Conservation (phyloP, 2,329 filamentous ascomycete species). For the Aspergillus nomiae region DNA sequence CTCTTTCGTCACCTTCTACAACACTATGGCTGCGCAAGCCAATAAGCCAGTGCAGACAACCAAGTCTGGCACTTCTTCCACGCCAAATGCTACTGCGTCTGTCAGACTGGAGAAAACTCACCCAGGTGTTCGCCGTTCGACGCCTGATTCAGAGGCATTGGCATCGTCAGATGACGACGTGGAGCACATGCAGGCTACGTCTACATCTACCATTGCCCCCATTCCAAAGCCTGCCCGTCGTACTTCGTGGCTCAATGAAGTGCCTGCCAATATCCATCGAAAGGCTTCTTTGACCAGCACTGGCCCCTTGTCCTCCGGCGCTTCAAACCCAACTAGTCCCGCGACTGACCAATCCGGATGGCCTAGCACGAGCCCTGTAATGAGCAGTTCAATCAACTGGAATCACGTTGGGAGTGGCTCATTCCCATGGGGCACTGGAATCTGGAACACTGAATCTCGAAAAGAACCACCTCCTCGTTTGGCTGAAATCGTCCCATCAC, state of each 20-base stretch:
- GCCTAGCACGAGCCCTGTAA: constrained; percentile 39
- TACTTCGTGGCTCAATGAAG: constrained; percentile 85
- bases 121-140: constrained; percentile 70
- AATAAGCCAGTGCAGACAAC: constrained; percentile 28
- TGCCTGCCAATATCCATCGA: constrained; percentile 66
- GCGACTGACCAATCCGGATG: constrained; percentile 62
- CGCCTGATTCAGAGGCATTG: constrained; percentile 90
- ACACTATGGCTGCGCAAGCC: constrained; percentile 45
- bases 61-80: constrained; percentile 45
- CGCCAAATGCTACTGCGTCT: constrained; percentile 60
- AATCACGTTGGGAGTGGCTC: constrained; percentile 47
- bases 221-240: constrained; percentile 66
- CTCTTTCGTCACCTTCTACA: constrained; percentile 30
- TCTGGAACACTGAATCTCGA: constrained; percentile 74
- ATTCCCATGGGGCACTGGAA: constrained; percentile 77
- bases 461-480: constrained; percentile 76
- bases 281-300: constrained; percentile 74
- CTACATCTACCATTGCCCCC: constrained; percentile 53
- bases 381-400: constrained; percentile 45
- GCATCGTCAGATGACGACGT: constrained; percentile 93
- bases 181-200: constrained; percentile 63
- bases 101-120: constrained; percentile 74
- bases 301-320: constrained; percentile 74
- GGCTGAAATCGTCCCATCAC: constrained; percentile 73
- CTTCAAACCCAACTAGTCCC: constrained; percentile 80